Percentiles rank a stretch among this genome's conserved stretches.
Evolutionary conservation across 768 basidiomycete species (phyloP).

Genomic region (Termitomyces sp.): DNA sequence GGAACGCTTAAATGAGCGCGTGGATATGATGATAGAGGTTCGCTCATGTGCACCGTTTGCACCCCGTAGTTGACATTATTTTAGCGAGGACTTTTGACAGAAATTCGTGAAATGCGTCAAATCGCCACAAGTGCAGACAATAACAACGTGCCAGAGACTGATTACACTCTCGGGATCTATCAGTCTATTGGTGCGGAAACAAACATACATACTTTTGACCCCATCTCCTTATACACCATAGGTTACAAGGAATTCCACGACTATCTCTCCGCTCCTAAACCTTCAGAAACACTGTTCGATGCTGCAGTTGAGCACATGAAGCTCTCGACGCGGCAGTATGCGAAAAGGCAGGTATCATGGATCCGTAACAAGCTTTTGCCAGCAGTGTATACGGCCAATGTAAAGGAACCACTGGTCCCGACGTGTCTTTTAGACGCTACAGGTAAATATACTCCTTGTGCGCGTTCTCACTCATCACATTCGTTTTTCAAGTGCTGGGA

Average conservation of each 20-base stretch:
- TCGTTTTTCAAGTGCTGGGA: constrained; percentile 35
- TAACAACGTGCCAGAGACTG: constrained; percentile 16
- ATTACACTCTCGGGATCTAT: constrained; percentile 84
- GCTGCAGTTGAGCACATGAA: constrained; percentile 78
- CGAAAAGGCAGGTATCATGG: constrained; percentile 90
- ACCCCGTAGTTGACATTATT: not conserved
- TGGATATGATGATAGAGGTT: constrained; percentile 89
- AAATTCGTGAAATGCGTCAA: constrained; percentile 55
- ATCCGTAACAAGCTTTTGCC: constrained; percentile 86
- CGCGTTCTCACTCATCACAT: not conserved
- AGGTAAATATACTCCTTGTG: constrained; percentile 28
- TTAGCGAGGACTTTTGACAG: constrained; percentile 75
- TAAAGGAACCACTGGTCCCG: constrained; percentile 25
- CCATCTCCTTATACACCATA: constrained; percentile 23
- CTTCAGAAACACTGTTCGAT: constrained; percentile 36
- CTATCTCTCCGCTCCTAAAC: constrained; percentile 46
- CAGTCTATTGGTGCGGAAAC: constrained; percentile 76
- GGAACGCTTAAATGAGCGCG: constrained; percentile 67
- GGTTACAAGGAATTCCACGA: constrained; percentile 89
- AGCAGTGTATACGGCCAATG: constrained; percentile 47
- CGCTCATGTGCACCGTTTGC: constrained; percentile 6
- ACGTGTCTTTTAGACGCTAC: constrained; percentile 64
- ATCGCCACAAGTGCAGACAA: constrained; percentile 17
- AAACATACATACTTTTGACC: too few relatives aligned
- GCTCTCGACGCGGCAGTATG: constrained; percentile 82